A percentile compares a stretch with the other conserved stretches of the same genome.
phyloP scores from a whole-genome alignment of 176 grass and related monocot genomes.

The Olyra latifolia region DNA sequence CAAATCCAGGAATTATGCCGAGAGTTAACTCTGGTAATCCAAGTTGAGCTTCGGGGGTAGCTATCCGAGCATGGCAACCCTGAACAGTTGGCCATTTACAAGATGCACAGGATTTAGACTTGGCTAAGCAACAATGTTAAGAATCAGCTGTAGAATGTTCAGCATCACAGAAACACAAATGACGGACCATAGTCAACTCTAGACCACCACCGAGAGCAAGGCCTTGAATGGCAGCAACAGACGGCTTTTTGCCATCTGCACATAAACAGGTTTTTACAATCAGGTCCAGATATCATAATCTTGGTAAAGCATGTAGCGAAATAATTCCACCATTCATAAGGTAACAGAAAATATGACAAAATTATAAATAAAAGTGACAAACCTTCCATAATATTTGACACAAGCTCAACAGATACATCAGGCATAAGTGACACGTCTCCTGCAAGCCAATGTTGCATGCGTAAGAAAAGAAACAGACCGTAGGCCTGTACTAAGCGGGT shows the following conservation, averaged over 20 bases:
- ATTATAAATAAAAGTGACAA: constrained; percentile 13
- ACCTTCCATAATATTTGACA: constrained; percentile 87
- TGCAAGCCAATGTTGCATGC: constrained; percentile 29
- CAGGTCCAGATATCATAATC: constrained; percentile 1
- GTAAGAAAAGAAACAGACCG: constrained; percentile 9
- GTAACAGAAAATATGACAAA: constrained; percentile 2
- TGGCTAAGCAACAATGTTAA: neutral
- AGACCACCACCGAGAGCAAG: constrained; percentile 98
- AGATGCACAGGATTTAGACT: constrained; percentile 10
- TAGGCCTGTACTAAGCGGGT: neutral
- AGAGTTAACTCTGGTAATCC: constrained; percentile 95
- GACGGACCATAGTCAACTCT: constrained; percentile 73
- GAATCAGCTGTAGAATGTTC: neutral
- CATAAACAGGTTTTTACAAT: constrained; percentile 10
- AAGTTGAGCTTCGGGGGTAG: constrained; percentile 95
- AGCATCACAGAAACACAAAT: constrained; percentile 28
- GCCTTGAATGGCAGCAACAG: constrained; percentile 90
- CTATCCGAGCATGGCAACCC: constrained; percentile 97
- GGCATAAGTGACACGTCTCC: constrained; percentile 71
- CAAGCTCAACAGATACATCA: constrained; percentile 79
- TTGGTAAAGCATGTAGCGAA: neutral
- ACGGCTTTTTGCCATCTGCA: constrained; percentile 83
- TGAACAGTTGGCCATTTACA: constrained; percentile 22
- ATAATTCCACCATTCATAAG: neutral
- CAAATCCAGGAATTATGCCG: constrained; percentile 95